These are phyloP conservation scores for Cyamopsis tetragonoloba DNA, from an alignment of 306 rosid species.

Conservation along the genomic window DNA sequence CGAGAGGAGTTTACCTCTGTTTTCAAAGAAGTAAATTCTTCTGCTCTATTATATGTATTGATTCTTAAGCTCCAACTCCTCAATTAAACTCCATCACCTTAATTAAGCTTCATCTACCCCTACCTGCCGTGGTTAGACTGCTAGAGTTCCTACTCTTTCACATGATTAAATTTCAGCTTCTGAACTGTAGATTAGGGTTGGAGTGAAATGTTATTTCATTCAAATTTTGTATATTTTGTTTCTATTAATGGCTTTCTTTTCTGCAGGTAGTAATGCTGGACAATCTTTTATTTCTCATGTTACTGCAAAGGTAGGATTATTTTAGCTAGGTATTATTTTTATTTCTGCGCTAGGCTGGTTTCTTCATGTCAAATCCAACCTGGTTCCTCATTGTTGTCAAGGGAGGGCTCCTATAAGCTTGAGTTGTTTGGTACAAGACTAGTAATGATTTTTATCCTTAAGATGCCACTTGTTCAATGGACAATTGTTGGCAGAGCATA, in stretches of 20 bases:
- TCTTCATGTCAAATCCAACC: constrained; percentile 8
- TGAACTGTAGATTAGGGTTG: neutral
- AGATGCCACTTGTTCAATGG: neutral
- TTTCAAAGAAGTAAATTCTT: neutral
- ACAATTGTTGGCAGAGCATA: neutral
- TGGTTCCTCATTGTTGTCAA: neutral
- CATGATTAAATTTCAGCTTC: constrained; percentile 5
- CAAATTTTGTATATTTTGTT: constrained; percentile 9
- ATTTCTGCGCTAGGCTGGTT: constrained; percentile 11
- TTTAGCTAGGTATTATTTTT: constrained; percentile 12
- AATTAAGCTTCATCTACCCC: neutral
- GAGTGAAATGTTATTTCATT: neutral
- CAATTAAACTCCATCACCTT: neutral
- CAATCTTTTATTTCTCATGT: constrained; percentile 75
- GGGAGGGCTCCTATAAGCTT: constrained; percentile 6
- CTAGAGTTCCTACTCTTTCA: neutral
- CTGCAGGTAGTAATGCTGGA: constrained; percentile 78
- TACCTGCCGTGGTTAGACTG: too few relatives aligned
- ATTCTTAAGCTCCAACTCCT: neutral
- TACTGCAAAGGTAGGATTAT: constrained; percentile 68
- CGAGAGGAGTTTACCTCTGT: neutral
- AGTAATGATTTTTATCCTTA: neutral
- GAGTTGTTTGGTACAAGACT: neutral
- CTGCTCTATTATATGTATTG: neutral
- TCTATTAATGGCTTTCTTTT: constrained; percentile 25